phyloP scores from a whole-genome alignment of 2,329 filamentous ascomycete species.

The Grosmannia clavigera region DNA sequence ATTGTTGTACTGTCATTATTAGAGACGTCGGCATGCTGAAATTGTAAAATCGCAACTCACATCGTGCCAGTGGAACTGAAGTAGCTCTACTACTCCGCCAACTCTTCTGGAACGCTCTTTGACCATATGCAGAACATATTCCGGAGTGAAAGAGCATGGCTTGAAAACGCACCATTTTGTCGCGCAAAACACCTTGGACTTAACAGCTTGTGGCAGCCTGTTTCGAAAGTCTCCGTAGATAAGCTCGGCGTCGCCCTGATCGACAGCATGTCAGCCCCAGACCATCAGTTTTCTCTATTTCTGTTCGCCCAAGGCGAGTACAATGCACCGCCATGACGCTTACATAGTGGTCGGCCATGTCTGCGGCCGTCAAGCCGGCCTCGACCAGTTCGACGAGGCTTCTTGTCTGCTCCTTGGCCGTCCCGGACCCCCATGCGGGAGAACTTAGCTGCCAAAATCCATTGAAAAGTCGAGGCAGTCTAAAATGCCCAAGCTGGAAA shows the following conservation, averaged over 20 bases:
- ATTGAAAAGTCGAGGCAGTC: constrained; percentile 17
- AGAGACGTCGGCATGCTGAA: background rate
- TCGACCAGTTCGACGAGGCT: constrained; percentile 16
- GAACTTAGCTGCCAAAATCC: constrained; percentile 22
- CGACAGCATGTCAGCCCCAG: too few species aligned
- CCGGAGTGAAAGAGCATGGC: constrained; percentile 15
- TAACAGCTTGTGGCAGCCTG: constrained; percentile 13
- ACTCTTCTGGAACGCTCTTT: constrained; percentile 21
- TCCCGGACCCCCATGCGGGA: constrained; percentile 18
- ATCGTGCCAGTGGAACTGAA: constrained; percentile 25
- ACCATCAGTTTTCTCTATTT: too few species aligned
- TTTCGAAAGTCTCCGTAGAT: constrained; percentile 21
- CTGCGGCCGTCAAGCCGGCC: constrained; percentile 17
- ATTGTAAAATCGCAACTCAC: constrained; percentile 12
- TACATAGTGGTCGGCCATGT: constrained; percentile 26
- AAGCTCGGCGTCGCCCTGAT: constrained; percentile 24
- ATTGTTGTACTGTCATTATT: constrained; percentile 16
- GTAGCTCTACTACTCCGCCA: constrained; percentile 20
- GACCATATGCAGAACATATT: constrained; percentile 18
- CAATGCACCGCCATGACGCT: constrained; percentile 1
- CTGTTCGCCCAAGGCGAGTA: too few species aligned
- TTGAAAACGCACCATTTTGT: constrained; percentile 25
- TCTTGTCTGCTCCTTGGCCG: constrained; percentile 15
- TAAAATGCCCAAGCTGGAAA: constrained; percentile 12
- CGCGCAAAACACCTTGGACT: constrained; percentile 17